These are phyloP conservation scores for Taiozyma onychis DNA, from an alignment of 1,139 yeast species.

Conservation along the genomic window DNA sequence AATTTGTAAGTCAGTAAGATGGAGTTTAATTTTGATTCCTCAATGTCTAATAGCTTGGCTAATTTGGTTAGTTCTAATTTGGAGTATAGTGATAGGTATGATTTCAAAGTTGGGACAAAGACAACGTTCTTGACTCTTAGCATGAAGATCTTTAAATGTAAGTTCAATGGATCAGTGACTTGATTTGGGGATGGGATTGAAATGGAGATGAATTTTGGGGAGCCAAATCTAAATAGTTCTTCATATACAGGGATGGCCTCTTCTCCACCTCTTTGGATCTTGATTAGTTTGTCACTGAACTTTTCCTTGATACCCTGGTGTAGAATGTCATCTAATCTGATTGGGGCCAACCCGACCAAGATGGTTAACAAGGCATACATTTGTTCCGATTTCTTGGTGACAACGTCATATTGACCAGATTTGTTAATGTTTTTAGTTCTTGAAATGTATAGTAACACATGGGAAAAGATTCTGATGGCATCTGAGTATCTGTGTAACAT, in stretches of 20 bases:
- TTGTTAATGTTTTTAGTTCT: conserved; percentile 39
- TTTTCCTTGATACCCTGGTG: conserved; percentile 39
- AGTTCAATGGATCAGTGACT: conserved; percentile 34
- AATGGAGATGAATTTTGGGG: conserved; percentile 43
- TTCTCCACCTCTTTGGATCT: conserved; percentile 38
- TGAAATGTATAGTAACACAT: conserved; percentile 38
- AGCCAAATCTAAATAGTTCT: conserved; percentile 39
- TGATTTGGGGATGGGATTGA: conserved; percentile 31
- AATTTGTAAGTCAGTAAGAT: conserved; percentile 37
- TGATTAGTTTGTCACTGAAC: conserved; percentile 39
- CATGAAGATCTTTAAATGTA: conserved; percentile 39
- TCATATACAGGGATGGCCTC: conserved; percentile 36
- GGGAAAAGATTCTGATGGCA: conserved; percentile 43
- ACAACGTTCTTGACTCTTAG: conserved; percentile 34
- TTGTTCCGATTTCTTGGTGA: conserved; percentile 44
- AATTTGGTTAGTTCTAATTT: conserved; percentile 39
- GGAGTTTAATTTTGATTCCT: conserved; percentile 25
- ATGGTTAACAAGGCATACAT: conserved; percentile 44
- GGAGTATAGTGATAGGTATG: conserved; percentile 40
- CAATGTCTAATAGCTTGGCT: conserved; percentile 35
- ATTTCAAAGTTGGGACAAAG: conserved; percentile 35
- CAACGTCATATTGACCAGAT: conserved; percentile 40
- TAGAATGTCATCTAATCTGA: conserved; percentile 39
- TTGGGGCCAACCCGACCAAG: conserved; percentile 39
- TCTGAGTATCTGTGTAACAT: conserved; percentile 45